Evolutionary conservation across 2,329 filamentous ascomycete species (phyloP).

Genomic region (Podosphaera aphanis): DNA sequence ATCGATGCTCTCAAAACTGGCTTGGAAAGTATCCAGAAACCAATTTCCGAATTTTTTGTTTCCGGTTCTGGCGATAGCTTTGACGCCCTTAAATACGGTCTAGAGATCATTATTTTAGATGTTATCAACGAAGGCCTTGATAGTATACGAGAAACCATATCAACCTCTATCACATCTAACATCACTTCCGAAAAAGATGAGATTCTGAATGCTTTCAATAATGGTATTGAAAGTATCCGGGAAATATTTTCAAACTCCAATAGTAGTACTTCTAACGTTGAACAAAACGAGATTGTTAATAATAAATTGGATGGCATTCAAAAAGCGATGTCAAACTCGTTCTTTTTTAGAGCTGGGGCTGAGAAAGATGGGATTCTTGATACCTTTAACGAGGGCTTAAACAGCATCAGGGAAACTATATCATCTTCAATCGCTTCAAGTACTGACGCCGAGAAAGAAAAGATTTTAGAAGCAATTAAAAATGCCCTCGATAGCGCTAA

Average conservation of each 20-base stretch:
- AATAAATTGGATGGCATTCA: not conserved
- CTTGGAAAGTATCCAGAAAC: conserved; percentile 44
- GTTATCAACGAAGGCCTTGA: not conserved
- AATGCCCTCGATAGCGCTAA: conserved; percentile 40
- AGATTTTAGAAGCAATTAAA: conserved; percentile 48
- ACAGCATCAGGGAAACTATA: not conserved
- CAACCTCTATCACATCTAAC: not conserved
- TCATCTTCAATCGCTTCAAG: not conserved
- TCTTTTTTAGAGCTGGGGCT: conserved; percentile 10
- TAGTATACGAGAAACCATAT: not conserved
- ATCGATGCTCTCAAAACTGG: conserved; percentile 40
- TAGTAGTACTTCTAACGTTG: not conserved
- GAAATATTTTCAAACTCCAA: not conserved
- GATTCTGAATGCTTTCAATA: conserved; percentile 34
- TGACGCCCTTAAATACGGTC: conserved; percentile 70
- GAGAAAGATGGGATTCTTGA: conserved; percentile 18
- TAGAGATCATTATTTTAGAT: conserved; percentile 38
- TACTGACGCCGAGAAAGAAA: conserved; percentile 38
- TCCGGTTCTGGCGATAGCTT: conserved; percentile 65
- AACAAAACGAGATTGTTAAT: not conserved
- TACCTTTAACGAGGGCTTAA: conserved; percentile 31
- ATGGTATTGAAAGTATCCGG: conserved; percentile 30
- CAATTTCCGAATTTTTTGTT: conserved; percentile 9
- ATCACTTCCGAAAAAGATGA: not conserved
- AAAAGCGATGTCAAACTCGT: no score